Percentiles rank a stretch among this genome's conserved stretches.
These are phyloP conservation scores for Rhizopogon vulgaris DNA, from an alignment of 768 basidiomycete species.

Conservation along the genomic window DNA sequence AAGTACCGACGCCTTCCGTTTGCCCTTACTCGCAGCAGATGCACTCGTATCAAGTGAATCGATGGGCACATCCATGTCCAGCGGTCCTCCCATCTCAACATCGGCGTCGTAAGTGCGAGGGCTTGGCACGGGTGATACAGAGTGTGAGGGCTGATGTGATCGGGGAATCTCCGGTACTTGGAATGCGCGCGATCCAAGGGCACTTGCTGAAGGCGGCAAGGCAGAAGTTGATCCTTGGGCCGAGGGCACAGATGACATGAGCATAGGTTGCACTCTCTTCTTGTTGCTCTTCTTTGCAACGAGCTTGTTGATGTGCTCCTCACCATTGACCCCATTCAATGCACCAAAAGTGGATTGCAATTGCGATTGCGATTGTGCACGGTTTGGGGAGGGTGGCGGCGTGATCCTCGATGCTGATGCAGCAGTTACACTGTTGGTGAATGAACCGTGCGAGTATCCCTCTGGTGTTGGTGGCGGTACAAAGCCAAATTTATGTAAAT, in stretches of 20 bases:
- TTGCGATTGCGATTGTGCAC: constrained; percentile 23
- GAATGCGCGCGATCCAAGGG: not conserved
- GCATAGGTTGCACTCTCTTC: constrained; percentile 53
- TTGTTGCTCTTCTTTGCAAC: constrained; percentile 71
- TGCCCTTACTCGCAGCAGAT: constrained; percentile 32
- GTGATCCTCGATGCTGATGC: constrained; percentile 30
- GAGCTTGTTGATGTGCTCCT: constrained; percentile 64
- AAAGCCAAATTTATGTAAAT: constrained; percentile 79
- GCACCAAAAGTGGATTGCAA: constrained; percentile 36
- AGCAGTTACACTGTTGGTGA: constrained; percentile 13
- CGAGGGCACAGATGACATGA: constrained; percentile 27
- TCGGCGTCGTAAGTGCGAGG: constrained; percentile 43
- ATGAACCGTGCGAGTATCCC: constrained; percentile 56
- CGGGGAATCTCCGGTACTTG: constrained; percentile 12
- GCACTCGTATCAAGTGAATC: constrained; percentile 41
- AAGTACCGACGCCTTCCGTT: constrained; percentile 42
- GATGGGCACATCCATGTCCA: constrained; percentile 52
- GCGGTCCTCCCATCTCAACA: constrained; percentile 35
- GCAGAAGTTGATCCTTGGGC: not conserved
- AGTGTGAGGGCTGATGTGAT: constrained; percentile 19
- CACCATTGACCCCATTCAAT: constrained; percentile 29
- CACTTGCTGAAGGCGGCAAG: not conserved
- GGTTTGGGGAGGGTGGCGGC: constrained; percentile 44
- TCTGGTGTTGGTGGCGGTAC: constrained; percentile 58
- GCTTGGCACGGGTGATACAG: constrained; percentile 42